These are phyloP conservation scores for Cercospora sesami DNA, from an alignment of 2,329 filamentous ascomycete species.

Conservation along the genomic window DNA sequence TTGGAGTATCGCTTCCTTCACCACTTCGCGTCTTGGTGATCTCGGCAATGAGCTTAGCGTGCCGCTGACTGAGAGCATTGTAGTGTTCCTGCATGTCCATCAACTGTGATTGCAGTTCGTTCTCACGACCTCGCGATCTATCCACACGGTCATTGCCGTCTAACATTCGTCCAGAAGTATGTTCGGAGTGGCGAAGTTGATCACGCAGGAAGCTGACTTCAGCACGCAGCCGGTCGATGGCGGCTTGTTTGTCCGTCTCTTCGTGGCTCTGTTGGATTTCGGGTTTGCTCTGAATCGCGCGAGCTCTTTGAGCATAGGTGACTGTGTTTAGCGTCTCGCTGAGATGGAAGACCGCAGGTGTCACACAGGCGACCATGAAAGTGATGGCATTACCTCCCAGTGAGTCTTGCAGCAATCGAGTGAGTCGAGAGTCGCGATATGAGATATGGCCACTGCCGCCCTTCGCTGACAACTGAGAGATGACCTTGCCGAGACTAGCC, in stretches of 20 bases:
- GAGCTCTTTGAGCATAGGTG: conserved; percentile 89
- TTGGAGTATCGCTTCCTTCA: conserved; percentile 56
- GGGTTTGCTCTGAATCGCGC: conserved; percentile 95
- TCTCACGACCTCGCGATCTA: conserved; percentile 62
- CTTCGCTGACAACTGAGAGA: conserved; percentile 92
- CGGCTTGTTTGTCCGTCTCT: conserved; percentile 87
- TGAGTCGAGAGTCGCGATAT: conserved; percentile 96
- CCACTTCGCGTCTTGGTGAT: conserved; percentile 81
- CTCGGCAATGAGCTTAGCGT: conserved; percentile 93
- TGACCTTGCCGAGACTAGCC: conserved; percentile 94
- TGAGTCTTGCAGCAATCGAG: conserved; percentile 91
- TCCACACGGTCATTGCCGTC: conserved; percentile 68
- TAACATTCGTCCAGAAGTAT: conserved; percentile 58
- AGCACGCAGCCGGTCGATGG: conserved; percentile 89
- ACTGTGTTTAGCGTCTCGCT: conserved; percentile 98
- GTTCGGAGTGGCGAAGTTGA: conserved; percentile 83
- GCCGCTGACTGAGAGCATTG: conserved; percentile 81
- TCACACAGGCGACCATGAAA: conserved; percentile 99
- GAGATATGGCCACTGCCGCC: conserved; percentile 87
- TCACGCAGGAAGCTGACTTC: conserved; percentile 92
- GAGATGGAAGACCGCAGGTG: conserved; percentile 91
- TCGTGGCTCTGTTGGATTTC: conserved; percentile 88
- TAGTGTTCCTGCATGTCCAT: conserved; percentile 95
- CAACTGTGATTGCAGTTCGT: conserved; percentile 89
- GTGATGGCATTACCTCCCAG: conserved; percentile 96